Evolutionary conservation across 148 eudicot genomes (phyloP), one percentile per base, ranked within the genome.

Genomic region (Silene conica): DNA sequence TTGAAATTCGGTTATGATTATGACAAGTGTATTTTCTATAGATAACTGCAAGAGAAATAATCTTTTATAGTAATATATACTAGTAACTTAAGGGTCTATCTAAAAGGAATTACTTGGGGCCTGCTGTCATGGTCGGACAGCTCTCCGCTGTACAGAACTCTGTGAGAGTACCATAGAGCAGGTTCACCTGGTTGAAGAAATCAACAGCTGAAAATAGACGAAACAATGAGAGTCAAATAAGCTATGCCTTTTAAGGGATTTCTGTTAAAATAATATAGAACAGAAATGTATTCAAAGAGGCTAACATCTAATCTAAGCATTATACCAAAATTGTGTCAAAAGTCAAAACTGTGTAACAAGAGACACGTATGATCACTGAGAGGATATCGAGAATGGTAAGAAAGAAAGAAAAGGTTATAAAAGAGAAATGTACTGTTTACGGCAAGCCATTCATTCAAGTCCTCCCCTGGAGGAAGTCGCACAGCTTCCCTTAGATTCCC

Each of bases 141-240:
- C 76, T 90, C 80, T 92, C 96, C 50, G 96, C 73, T 19, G 98
- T 94, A 80, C 98, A 94, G 83, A 94, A 94, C 85, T 94, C 98
- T 0, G 98, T 92, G 71, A 94, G 96, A 64, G 97, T 94, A 68
- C 97, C 98, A 85, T 87, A 92, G 38, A 94, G 96, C 80, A 94
- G 86, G 85, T 94, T 94, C 83, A 92, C 98, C 87, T 94, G 98
- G 81, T 92, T 94, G 96, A 94, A 94, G 87, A 94, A 94, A 78
- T 94, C 98, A 66, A 94, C 98, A 76, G 98, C 97, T 94, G 97
- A 74, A 90, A 82, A 83, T 56, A 55, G 19, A 83, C 68, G 31
- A 80, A 69, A 63, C 31, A 80, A 82, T 70, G 26, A 71, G 70
- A 72, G 69, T 62, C 41, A 60, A 66, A 63, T 80, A 73, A 75